Conservation (phyloP, 495 filamentous ascomycete species). For the Cairneyella variabilis region DNA sequence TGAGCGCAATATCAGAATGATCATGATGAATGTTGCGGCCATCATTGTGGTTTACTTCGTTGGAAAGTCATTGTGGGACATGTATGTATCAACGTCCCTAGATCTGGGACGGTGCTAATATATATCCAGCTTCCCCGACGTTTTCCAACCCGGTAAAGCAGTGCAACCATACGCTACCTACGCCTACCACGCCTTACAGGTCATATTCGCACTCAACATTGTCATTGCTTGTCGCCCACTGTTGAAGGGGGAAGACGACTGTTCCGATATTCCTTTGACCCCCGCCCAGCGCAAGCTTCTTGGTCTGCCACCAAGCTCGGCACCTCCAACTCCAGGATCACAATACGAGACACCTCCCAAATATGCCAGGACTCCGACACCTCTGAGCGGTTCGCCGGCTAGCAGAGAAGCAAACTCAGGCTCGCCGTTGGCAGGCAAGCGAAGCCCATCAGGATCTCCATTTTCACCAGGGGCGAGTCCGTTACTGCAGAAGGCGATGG, state of each 20-base stretch:
- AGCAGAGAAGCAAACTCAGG: conserved; percentile 48
- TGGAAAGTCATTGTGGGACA: conserved; percentile 9
- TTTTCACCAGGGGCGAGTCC: conserved; percentile 48
- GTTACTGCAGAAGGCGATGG: conserved; percentile 64
- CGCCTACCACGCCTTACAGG: conserved; percentile 41
- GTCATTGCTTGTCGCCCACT: conserved; percentile 62
- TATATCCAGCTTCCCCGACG: conserved; percentile 22
- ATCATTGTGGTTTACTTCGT: conserved; percentile 42
- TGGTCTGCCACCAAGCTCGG: conserved; percentile 68
- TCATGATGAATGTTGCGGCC: conserved; percentile 59
- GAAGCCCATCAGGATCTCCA: conserved; percentile 33
- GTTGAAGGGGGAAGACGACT: conserved; percentile 63
- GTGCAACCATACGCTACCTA: conserved; percentile 32
- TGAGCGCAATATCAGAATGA: conserved; percentile 59
- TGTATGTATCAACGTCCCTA: conserved; percentile 10
- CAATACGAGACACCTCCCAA: conserved; percentile 81
- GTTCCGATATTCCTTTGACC: conserved; percentile 87
- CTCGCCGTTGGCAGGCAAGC: conserved; percentile 41
- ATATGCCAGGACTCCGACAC: conserved; percentile 67
- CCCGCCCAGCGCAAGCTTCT: conserved; percentile 82
- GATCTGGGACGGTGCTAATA: conserved; percentile 22
- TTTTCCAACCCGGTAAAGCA: conserved; percentile 25
- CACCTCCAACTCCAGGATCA: conserved; percentile 59
- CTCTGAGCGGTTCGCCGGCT: conserved; percentile 44
- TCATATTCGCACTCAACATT: conserved; percentile 64